These are phyloP conservation scores for Porcisia deanei DNA, from an alignment of 208 protist species.

Conservation along the genomic window DNA sequence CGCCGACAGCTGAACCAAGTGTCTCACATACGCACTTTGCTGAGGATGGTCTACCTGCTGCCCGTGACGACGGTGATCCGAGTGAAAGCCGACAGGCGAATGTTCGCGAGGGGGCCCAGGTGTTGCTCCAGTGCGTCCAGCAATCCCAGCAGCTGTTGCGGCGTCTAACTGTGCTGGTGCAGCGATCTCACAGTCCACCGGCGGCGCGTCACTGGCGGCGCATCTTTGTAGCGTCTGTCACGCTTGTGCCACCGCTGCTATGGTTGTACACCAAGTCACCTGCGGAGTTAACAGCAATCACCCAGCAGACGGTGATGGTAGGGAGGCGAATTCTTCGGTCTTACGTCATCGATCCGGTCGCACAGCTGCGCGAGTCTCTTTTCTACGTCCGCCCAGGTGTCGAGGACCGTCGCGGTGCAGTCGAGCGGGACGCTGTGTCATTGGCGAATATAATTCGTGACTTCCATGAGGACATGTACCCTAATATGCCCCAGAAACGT, in stretches of 20 bases:
- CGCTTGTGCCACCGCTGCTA: slow-evolving; percentile 32
- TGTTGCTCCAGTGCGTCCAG: slow-evolving; percentile 36
- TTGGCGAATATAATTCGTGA: slow-evolving; percentile 82
- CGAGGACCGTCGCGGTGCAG: slow-evolving; percentile 52
- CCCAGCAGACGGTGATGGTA: slow-evolving; percentile 9
- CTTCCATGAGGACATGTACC: slow-evolving; percentile 78
- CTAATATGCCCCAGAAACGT: slow-evolving; percentile 28
- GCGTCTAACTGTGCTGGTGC: slow-evolving; percentile 31
- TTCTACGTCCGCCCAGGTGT: slow-evolving; percentile 65
- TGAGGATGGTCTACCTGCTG: neutral
- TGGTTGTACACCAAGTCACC: slow-evolving; percentile 51
- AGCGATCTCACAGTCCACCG: slow-evolving; percentile 39
- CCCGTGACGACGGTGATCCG: slow-evolving; percentile 1
- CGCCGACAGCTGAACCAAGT: neutral
- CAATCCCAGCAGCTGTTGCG: slow-evolving; percentile 22
- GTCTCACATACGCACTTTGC: slow-evolving; percentile 3
- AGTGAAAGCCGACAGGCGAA: neutral
- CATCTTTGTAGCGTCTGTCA: slow-evolving; percentile 27
- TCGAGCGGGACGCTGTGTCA: slow-evolving; percentile 58
- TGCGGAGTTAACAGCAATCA: slow-evolving; percentile 31
- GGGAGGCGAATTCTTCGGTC: slow-evolving; percentile 33
- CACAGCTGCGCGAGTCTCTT: slow-evolving; percentile 51
- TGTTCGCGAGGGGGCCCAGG: slow-evolving; percentile 37
- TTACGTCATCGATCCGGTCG: slow-evolving; percentile 53
- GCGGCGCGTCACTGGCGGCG: slow-evolving; percentile 50